Evolutionary conservation across 2,329 filamentous ascomycete genomes (phyloP).

Genomic region (Colletotrichum sidae): DNA sequence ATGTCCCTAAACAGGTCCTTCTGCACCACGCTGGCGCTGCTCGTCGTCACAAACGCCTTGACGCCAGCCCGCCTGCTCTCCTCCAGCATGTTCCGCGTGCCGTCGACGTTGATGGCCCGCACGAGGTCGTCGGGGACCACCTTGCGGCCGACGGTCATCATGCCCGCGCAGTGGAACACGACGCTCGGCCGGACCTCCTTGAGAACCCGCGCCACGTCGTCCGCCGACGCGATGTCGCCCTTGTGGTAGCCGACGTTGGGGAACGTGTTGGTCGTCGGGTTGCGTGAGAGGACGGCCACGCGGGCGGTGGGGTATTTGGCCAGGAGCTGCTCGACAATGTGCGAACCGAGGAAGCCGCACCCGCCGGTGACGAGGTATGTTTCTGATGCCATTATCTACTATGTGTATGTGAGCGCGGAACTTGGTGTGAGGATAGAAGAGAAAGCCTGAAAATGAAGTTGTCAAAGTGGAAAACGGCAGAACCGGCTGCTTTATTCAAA

Average conservation of each 20-base stretch:
- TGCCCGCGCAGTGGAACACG: constrained; percentile 72
- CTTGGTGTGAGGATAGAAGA: not conserved
- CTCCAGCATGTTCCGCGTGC: constrained; percentile 69
- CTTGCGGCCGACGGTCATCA: constrained; percentile 33
- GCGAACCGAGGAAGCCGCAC: constrained; percentile 66
- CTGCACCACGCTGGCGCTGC: constrained; percentile 69
- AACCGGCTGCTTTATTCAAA: too few species aligned
- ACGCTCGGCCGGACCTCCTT: constrained; percentile 64
- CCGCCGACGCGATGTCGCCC: constrained; percentile 61
- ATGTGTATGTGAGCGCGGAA: not conserved
- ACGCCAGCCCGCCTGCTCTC: constrained; percentile 59
- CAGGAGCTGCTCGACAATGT: constrained; percentile 64
- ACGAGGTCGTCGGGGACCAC: constrained; percentile 54
- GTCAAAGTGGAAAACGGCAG: too few species aligned
- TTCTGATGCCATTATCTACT: constrained; percentile 18
- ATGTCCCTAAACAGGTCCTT: constrained; percentile 70
- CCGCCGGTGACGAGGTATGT: constrained; percentile 62
- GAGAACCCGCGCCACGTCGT: constrained; percentile 61
- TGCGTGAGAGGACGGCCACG: constrained; percentile 62
- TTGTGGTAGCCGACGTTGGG: constrained; percentile 62
- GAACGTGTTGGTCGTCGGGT: constrained; percentile 59
- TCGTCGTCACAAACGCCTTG: constrained; percentile 73
- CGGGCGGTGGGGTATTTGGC: constrained; percentile 39
- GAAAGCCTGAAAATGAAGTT: too few species aligned
- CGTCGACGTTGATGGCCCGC: constrained; percentile 71